Evolutionary conservation across 2,329 filamentous ascomycete species (phyloP).

Genomic region (Monilinia fructicola): DNA sequence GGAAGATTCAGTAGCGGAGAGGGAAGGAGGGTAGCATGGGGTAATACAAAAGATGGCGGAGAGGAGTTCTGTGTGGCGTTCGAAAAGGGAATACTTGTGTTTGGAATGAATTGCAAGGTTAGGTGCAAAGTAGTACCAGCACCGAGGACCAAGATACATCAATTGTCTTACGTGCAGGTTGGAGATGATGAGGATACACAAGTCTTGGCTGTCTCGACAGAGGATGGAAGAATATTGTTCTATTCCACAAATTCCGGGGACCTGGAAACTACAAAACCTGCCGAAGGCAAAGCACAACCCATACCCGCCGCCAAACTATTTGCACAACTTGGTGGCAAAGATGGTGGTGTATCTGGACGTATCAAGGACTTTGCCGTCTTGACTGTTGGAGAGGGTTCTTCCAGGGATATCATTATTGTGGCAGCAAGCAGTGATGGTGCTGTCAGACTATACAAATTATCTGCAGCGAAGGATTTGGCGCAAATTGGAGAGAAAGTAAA

Average conservation of each 20-base stretch:
- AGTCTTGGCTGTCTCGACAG: conserved; percentile 78
- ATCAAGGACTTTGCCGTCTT: conserved; percentile 84
- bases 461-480: conserved; percentile 36
- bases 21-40: conserved; percentile 80
- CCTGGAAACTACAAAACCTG: conserved; percentile 40
- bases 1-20: conserved; percentile 76
- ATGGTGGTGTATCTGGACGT: conserved; percentile 66
- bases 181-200: conserved; percentile 49
- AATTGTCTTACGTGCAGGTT: conserved; percentile 68
- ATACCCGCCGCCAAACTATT: conserved; percentile 64
- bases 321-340: conserved; percentile 75
- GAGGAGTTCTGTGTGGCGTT: conserved; percentile 90
- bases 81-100: conserved; percentile 80
- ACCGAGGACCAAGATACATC: conserved; percentile 75
- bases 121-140: conserved; percentile 70
- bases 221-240: conserved; percentile 84
- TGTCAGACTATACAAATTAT: conserved; percentile 73
- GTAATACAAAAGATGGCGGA: conserved; percentile 60
- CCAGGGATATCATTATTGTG: conserved; percentile 56
- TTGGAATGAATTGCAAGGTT: conserved; percentile 83
- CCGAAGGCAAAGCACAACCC: conserved; percentile 45
- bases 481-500: conserved; percentile 40
- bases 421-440: conserved; percentile 83
- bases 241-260: conserved; percentile 65
- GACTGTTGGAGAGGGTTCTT: conserved; percentile 41